Conservation (phyloP, 257 asterid species). For the Coffea eugenioides region DNA sequence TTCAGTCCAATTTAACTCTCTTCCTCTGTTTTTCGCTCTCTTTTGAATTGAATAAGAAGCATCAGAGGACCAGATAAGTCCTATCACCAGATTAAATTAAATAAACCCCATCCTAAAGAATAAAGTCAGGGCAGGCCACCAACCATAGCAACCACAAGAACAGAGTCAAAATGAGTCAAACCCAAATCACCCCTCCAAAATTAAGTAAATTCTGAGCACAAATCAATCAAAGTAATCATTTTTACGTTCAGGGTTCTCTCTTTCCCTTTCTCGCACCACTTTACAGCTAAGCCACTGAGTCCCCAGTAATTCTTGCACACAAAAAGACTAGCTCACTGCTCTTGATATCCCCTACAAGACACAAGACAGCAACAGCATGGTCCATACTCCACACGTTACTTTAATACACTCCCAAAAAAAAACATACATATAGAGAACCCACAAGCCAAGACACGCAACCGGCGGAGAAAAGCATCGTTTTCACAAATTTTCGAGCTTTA, state of each 20-base stretch:
- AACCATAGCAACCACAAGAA: conserved; percentile 53
- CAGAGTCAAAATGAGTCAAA: conserved; percentile 30
- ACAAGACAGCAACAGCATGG: conserved; percentile 27
- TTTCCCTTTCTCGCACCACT: conserved; percentile 11
- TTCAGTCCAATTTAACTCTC: conserved; percentile 12
- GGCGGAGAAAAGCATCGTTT: conserved; percentile 29
- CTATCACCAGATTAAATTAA: conserved; percentile 44
- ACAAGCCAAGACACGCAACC: conserved; percentile 22
- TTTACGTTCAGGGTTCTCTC: conserved; percentile 17
- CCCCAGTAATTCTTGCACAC: conserved; percentile 12
- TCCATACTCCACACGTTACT: conserved; percentile 19
- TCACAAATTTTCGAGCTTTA: conserved; percentile 34
- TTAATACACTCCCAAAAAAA: conserved; percentile 12
- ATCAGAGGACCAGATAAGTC: conserved; percentile 35
- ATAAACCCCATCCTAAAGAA: conserved; percentile 31
- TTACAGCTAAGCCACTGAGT: conserved; percentile 26
- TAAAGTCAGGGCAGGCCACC: conserved; percentile 52
- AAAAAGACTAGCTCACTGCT: conserved; percentile 16
- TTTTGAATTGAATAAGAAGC: conserved; percentile 30
- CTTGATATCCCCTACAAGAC: conserved; percentile 14
- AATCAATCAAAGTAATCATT: conserved; percentile 16
- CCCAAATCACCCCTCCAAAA: conserved; percentile 17
- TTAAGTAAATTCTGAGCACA: conserved; percentile 18
- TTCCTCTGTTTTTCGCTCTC: conserved; percentile 22
- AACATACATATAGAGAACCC: conserved; percentile 24